Base-by-base conservation (phyloP, 192 early-diverging fungal species). In the Cladochytrium replicatum region DNA sequence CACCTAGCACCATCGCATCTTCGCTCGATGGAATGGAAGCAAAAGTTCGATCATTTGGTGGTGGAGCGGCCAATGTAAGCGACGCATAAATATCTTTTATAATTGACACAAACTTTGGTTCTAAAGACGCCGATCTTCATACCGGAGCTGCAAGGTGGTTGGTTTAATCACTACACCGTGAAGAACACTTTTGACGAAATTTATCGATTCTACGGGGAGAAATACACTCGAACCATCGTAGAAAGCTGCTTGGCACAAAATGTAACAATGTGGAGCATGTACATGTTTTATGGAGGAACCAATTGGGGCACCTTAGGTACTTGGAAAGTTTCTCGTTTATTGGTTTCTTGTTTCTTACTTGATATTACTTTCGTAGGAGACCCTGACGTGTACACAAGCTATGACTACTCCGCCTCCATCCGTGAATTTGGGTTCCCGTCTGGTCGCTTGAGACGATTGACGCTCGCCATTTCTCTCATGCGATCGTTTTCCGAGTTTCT, bases 281-380 rank as follows among this genome's bases (percentile, higher is more conserved):
- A 87, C 58, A 87, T 84, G 74, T 64, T 67, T 15, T 87, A 87
- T 51, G 84, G 84, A 8, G 84, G 84, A 8, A 87, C 84, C 17
- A 87, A 87, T 45, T 87, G 84, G 84, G 84, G 84, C 6, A 78
- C 79, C 0, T 25, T 87, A 1, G 84, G 84, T 15, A 75, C 76
- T 38, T 49, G 67, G 77, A 77, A 74, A 69, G 66, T 67, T 9
- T 2, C 29, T n/a, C 22, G 0, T 31, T 43, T 1, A 15, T 6
- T 38, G 17, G 58, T 51, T 6, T 21, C 43, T 43, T 11, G 23
- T 29, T 27, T 39, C 48, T 22, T 41, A 25, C 21, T 21, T 22
- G 22, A 13, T 8, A 9, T 21, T 13, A 15, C 8, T 8, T 15
- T 21, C 6, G 30, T 47, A 79, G 77, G 29, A 15, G 66, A 68